Base-by-base conservation (phyloP, 1,284 basidiomycete genomes). In the Erythrobasidium hasegawianum region DNA sequence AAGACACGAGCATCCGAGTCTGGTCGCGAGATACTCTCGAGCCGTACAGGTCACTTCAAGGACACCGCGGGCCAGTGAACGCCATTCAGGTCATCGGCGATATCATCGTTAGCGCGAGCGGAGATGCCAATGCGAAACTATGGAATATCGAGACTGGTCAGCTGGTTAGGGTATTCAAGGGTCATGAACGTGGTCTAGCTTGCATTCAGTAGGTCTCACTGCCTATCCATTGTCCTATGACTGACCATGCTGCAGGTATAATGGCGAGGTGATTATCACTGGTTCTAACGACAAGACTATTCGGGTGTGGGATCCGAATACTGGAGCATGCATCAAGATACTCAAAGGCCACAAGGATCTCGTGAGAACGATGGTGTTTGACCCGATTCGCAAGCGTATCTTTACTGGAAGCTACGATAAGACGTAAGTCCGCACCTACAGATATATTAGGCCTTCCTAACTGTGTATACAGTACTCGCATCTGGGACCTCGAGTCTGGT, bases 271-370 rank as follows among this genome's bases (percentile, higher is more conserved):
- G 22, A 88, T 95, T 67, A 83, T 92, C 29, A 88, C 87, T 5
- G 92, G 91, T 53, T 89, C 87, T n/a, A 93, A 89, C 75, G 91
- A 92, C 78, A 86, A 86, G 75, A 89, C 87, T 71, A 90, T 92
- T 79, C 90, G 89, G 75, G 79, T 92, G 10, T 91, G 88, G 88
- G 83, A 82, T 70, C 86, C 86, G 5, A 53, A 68, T 26, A 87
- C 86, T 0, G 88, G 89, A 4, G 83, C 87, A 72, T 89, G 89
- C 70, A 71, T 91, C 33, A 81, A 83, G 16, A 89, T 88, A 1
- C 82, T 93, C 22, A 81, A 81, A 0, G 90, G 90, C 0, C 91
- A 94, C 74, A 85, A 85, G 33, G 82, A 84, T 43, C 84, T 94
- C 41, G 90, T 95, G 11, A 83, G 92, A 49, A 86, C 89, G 0